Conservation (phyloP, 2,329 filamentous ascomycete genomes). For the Didymellaceae sp. region DNA sequence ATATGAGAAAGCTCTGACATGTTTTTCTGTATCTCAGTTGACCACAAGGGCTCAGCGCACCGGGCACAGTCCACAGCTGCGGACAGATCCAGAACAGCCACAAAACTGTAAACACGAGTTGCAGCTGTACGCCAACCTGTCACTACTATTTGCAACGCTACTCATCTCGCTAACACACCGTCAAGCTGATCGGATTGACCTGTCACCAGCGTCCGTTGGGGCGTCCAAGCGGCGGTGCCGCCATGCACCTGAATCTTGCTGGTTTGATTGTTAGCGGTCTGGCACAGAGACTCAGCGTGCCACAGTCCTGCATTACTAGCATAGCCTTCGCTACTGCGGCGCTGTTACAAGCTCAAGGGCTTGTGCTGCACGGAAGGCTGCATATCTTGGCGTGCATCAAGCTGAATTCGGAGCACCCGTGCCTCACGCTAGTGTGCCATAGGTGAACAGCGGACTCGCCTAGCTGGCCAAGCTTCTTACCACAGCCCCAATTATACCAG, state of each 20-base stretch:
- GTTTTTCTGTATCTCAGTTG: slow-evolving; percentile 19
- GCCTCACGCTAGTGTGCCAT: slow-evolving; percentile 14
- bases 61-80: slow-evolving; percentile 23
- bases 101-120: slow-evolving; percentile 17
- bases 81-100: slow-evolving; percentile 26
- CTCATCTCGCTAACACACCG: slow-evolving; percentile 28
- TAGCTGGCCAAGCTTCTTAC: slow-evolving; percentile 14
- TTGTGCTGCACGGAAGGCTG: slow-evolving; percentile 9
- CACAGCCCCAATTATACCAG: slow-evolving; percentile 18
- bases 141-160: slow-evolving; percentile 22
- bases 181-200: slow-evolving; percentile 15
- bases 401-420: slow-evolving; percentile 17
- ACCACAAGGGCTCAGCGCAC: slow-evolving; percentile 20
- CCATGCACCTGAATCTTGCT: slow-evolving; percentile 4
- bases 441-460: slow-evolving; percentile 18
- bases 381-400: slow-evolving; percentile 23
- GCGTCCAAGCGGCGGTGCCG: slow-evolving; percentile 20
- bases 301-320: slow-evolving; percentile 14
- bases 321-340: slow-evolving; percentile 3
- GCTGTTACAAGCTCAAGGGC: slow-evolving; percentile 1
- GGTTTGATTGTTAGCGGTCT: slow-evolving; percentile 12
- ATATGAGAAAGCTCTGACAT: slow-evolving; percentile 27
- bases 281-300: slow-evolving; percentile 22
- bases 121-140: slow-evolving; percentile 23
- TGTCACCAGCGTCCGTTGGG: slow-evolving; percentile 6